Evolutionary conservation across 305 asterid genomes (phyloP).

Genomic region (Fraxinus dipetala): DNA sequence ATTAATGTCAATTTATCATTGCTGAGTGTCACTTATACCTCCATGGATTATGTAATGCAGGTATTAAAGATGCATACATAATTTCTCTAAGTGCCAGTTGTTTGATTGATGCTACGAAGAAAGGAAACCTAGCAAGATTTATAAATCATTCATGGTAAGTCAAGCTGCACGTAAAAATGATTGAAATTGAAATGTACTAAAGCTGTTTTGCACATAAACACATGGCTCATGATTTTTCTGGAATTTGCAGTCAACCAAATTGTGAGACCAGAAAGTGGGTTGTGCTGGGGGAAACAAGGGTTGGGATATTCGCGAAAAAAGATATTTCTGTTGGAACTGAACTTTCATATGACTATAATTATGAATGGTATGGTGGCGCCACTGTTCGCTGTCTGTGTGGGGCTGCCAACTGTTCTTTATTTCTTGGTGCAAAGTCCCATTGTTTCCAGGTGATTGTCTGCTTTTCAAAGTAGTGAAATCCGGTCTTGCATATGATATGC

Average conservation of each 20-base stretch:
- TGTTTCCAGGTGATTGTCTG: slow-evolving; percentile 71
- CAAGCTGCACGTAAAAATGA: slow-evolving; percentile 18
- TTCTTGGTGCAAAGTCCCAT: slow-evolving; percentile 93
- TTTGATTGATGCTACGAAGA: slow-evolving; percentile 76
- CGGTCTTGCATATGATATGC: slow-evolving; percentile 18
- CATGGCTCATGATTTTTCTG: slow-evolving; percentile 18
- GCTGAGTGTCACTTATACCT: slow-evolving; percentile 23
- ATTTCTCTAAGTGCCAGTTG: slow-evolving; percentile 65
- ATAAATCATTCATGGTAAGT: slow-evolving; percentile 91
- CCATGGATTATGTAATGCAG: slow-evolving; percentile 41
- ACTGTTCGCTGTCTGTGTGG: slow-evolving; percentile 90
- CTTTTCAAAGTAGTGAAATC: slow-evolving; percentile 7
- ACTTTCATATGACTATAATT: slow-evolving; percentile 75
- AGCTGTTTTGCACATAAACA: slow-evolving; percentile 7
- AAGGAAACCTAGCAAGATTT: slow-evolving; percentile 87
- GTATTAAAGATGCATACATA: slow-evolving; percentile 73
- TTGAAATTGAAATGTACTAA: slow-evolving; percentile 22
- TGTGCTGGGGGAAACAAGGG: slow-evolving; percentile 81
- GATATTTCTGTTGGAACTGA: slow-evolving; percentile 70
- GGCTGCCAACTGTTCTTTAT: slow-evolving; percentile 77
- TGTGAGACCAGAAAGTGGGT: slow-evolving; percentile 98
- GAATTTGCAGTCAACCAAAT: slow-evolving; percentile 72
- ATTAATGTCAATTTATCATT: slow-evolving; percentile 17
- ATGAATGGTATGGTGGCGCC: slow-evolving; percentile 92
- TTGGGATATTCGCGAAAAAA: slow-evolving; percentile 77